Conservation (phyloP, 441 rosid species). For the Sinapis alba region DNA sequence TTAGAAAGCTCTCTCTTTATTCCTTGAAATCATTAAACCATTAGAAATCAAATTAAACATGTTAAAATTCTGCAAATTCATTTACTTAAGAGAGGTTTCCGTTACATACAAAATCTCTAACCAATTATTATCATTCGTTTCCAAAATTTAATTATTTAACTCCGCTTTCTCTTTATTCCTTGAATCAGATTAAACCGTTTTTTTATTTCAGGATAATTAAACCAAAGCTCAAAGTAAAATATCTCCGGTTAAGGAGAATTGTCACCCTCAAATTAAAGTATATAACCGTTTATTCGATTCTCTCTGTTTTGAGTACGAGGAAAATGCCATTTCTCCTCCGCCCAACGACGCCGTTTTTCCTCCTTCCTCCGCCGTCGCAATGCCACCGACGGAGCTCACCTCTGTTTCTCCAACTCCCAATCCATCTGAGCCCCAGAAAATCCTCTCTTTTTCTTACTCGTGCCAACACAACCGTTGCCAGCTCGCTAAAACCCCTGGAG, state of each 20-base stretch:
- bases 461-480: constrained; percentile 3
- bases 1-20: too few relatives aligned
- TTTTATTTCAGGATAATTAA: neutral
- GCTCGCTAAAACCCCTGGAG: constrained; percentile 43
- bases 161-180: too few relatives aligned
- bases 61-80: too few relatives aligned
- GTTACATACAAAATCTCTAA: too few relatives aligned
- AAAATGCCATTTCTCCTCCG: constrained; percentile 36
- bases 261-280: neutral
- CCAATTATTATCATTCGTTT: too few relatives aligned
- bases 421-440: constrained; percentile 34
- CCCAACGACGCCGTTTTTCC: constrained; percentile 27
- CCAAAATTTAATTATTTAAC: too few relatives aligned
- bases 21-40: too few relatives aligned
- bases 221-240: neutral
- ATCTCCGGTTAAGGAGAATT: constrained; percentile 26
- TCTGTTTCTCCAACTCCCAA: neutral
- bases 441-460: constrained; percentile 29
- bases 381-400: constrained; percentile 19
- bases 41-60: too few relatives aligned
- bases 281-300: neutral
- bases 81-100: too few relatives aligned
- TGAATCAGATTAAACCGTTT: too few relatives aligned
- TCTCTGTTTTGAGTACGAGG: neutral
- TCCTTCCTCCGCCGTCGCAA: constrained; percentile 21